Conservation (phyloP, 1,139 yeast genomes). For the Zygotorulaspora mrakii region DNA sequence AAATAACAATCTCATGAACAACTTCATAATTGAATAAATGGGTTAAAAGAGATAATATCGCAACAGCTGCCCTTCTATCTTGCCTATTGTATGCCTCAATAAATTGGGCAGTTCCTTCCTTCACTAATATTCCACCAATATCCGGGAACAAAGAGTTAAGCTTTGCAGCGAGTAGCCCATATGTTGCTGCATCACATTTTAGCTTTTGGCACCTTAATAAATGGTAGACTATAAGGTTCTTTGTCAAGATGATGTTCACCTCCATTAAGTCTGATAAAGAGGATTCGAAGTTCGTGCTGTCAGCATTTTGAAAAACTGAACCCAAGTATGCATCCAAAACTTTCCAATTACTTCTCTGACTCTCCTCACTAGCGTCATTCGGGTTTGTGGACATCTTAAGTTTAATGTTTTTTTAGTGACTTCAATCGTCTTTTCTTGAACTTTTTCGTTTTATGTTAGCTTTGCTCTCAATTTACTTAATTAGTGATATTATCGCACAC, state of each 20-base stretch:
- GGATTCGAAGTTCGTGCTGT: conserved; percentile 12
- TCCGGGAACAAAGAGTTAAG: conserved; percentile 67
- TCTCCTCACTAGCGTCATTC: conserved; percentile 8
- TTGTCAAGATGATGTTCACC: conserved; percentile 22
- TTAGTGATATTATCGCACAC: neutral
- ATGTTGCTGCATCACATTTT: conserved; percentile 37
- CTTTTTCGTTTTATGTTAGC: neutral
- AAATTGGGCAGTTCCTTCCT: conserved; percentile 58
- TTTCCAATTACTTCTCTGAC: conserved; percentile 22
- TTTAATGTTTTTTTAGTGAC: neutral
- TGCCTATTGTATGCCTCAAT: conserved; percentile 51
- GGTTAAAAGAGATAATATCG: conserved; percentile 51
- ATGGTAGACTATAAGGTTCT: conserved; percentile 15
- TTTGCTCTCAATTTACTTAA: neutral
- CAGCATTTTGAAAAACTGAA: conserved; percentile 10
- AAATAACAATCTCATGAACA: conserved; percentile 55
- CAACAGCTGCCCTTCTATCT: conserved; percentile 44
- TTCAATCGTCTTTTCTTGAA: neutral
- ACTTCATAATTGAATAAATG: conserved; percentile 65
- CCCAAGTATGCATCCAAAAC: conserved; percentile 15
- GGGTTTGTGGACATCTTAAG: neutral
- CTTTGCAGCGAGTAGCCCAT: conserved; percentile 57
- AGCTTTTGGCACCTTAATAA: conserved; percentile 13
- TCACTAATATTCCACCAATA: conserved; percentile 56
- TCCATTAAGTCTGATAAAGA: conserved; percentile 15